Conservation (phyloP, 495 filamentous ascomycete genomes). For the Aspergillus bridgeri region DNA sequence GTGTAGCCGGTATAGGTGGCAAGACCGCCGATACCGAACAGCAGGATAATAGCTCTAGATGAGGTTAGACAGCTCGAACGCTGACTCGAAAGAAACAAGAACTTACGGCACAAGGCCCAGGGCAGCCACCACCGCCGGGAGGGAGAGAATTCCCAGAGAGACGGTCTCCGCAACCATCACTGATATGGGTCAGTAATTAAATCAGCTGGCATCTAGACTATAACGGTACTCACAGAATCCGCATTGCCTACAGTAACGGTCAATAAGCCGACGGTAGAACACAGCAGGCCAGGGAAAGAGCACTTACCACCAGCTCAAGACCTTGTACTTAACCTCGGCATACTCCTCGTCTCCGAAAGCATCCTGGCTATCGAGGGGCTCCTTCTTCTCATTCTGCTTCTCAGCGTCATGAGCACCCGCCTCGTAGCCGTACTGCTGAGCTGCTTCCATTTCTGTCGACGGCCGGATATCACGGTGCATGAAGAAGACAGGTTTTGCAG, state of each 20-base stretch:
- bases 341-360: constrained; percentile 43
- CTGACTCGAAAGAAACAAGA: not conserved
- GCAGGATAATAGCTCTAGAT: constrained; percentile 49
- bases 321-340: constrained; percentile 44
- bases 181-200: constrained; percentile 12
- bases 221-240: constrained; percentile 22
- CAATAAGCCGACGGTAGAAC: not conserved
- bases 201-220: not conserved
- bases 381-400: constrained; percentile 6
- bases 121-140: constrained; percentile 60
- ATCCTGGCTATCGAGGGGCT: constrained; percentile 13
- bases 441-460: not conserved
- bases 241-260: constrained; percentile 26
- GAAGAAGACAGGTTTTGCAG: not conserved
- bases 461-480: not conserved
- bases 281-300: not conserved
- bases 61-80: not conserved
- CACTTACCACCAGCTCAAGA: constrained; percentile 43
- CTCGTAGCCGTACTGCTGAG: constrained; percentile 4
- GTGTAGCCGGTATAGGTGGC: constrained; percentile 76
- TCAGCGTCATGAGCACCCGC: not conserved
- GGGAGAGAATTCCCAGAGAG: constrained; percentile 63
- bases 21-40: constrained; percentile 62
- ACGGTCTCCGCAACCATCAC: constrained; percentile 70
- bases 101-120: constrained; percentile 55